These are phyloP conservation scores for Macrolepiota fuliginosa DNA, from an alignment of 768 basidiomycete genomes.

Conservation along the genomic window DNA sequence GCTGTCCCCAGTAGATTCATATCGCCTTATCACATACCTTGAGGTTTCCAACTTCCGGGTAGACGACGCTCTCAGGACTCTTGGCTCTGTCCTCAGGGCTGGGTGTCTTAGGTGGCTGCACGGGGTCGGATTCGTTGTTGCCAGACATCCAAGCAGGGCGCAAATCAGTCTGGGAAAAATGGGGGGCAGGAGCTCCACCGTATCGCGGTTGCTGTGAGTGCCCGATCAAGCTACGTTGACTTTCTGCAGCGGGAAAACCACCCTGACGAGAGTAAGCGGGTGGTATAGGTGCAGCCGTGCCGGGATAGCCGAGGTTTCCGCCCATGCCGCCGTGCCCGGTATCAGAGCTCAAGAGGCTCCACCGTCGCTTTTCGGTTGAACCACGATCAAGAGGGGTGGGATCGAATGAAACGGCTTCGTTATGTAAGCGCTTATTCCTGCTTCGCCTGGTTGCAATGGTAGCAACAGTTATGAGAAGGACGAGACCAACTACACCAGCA, in stretches of 20 bases:
- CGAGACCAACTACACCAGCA: conserved; percentile 45
- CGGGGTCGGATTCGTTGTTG: neutral
- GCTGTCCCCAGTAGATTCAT: neutral
- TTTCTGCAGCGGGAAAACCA: conserved; percentile 2
- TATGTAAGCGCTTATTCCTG: conserved; percentile 35
- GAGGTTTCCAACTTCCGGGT: neutral
- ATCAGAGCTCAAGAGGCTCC: conserved; percentile 26
- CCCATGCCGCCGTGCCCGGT: conserved; percentile 13
- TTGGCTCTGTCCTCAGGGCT: neutral
- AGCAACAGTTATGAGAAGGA: conserved; percentile 39
- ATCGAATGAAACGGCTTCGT: conserved; percentile 54
- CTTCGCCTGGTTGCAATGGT: conserved; percentile 51
- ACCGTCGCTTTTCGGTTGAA: conserved; percentile 23
- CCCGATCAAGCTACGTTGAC: neutral
- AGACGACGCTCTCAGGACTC: neutral
- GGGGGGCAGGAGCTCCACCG: neutral
- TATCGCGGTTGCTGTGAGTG: neutral
- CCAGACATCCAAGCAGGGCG: neutral
- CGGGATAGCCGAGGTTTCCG: neutral
- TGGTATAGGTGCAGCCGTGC: neutral
- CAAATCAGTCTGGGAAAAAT: neutral
- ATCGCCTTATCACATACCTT: neutral
- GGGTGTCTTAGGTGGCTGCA: neutral
- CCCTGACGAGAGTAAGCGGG: conserved; percentile 1
- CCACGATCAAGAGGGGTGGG: conserved; percentile 27